Base-by-base conservation (phyloP, 2,329 filamentous ascomycete species). In the Apiospora saccharicola region DNA sequence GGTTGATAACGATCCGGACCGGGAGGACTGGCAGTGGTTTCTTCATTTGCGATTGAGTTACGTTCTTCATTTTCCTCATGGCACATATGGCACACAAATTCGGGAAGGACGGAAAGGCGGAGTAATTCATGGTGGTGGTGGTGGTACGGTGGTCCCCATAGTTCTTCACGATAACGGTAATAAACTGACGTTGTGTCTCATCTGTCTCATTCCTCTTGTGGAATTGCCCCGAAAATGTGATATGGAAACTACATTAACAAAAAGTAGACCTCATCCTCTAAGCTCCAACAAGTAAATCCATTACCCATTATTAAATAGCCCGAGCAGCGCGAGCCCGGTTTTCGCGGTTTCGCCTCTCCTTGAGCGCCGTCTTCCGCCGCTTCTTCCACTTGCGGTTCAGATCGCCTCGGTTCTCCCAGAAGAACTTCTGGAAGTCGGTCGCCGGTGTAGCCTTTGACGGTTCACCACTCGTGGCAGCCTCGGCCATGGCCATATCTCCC, bases 301-400 rank as follows among this genome's bases (percentile, higher is more conserved):
- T 61, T 26, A 51, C 24, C 24, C 30, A 43, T 70, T 24, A 37
- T 72, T 78, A 83, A 16, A 85, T 84, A 0, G 83, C 82, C 73
- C 83, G 79, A 34, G 82, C 82, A 43, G 86, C 86, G 71, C 88
- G 83, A 46, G 88, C 86, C 77, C 87, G 88, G 78, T 92, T 92
- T 74, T 92, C 90, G 71, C 88, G 85, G 77, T 92, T 91, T 68
- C 90, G 85, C 84, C 90, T 91, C 81, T 92, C 90, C 85, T 93
- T 93, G 44, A 87, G 85, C 4, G 85, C 90, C 73, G 86, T 82
- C 84, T 91, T 92, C 75, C 89, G 86, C 71, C 91, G 84, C 79
- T 86, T 88, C 83, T 91, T 91, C 91, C 91, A 93, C 19, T 89
- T 89, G 70, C 88, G 83, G 78, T 92, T 93, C 70, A 91, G 83